Conservation (phyloP, 176 grass and related monocot species). For the Tuctoria greenei region DNA sequence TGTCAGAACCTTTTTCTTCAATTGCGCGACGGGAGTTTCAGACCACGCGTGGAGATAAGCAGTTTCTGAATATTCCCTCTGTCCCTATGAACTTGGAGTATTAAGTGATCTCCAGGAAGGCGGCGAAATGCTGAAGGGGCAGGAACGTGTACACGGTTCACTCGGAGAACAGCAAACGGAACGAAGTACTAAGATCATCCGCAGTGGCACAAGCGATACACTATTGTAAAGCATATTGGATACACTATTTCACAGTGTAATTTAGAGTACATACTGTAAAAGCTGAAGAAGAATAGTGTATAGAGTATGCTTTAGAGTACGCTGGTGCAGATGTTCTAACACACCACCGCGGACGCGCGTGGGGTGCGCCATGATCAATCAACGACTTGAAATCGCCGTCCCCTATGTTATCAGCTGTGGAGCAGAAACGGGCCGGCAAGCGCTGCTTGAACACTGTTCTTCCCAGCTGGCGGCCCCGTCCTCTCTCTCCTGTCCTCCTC, state of each 20-base stretch:
- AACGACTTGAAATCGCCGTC: neutral
- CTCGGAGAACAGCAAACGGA: neutral
- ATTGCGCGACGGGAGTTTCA: neutral
- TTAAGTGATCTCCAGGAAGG: neutral
- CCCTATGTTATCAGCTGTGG: neutral
- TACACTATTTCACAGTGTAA: too few species aligned
- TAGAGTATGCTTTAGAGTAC: too few species aligned
- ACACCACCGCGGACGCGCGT: neutral
- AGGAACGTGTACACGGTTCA: neutral
- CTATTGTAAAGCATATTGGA: too few species aligned
- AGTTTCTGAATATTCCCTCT: too few species aligned
- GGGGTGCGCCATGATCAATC: neutral
- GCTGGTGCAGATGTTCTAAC: too few species aligned
- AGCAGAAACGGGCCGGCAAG: neutral
- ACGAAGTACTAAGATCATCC: too few species aligned
- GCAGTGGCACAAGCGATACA: too few species aligned
- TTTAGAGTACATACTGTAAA: too few species aligned
- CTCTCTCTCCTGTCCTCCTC: neutral
- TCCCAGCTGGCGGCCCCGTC: constrained; percentile 8
- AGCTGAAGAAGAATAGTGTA: too few species aligned
- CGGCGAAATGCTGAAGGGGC: neutral
- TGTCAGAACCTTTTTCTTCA: neutral
- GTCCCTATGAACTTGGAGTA: too few species aligned
- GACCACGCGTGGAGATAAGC: neutral
- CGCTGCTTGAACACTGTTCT: constrained; percentile 28